Conservation (phyloP, 441 rosid species). For the Arabidopsis hybrid region DNA sequence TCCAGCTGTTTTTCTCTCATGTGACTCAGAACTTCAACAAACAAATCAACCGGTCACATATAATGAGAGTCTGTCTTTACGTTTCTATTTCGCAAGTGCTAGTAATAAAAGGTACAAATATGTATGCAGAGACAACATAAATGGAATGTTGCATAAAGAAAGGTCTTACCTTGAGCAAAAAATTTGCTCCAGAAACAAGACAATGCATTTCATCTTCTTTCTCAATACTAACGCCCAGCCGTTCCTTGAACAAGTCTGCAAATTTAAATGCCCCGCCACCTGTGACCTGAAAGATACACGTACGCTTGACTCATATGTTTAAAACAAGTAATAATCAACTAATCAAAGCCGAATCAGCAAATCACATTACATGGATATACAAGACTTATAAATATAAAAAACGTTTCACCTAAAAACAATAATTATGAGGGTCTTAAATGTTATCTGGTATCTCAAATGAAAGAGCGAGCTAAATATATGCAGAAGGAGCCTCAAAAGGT, state of each 20-base stretch:
- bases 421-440: background rate
- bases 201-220: constrained; percentile 99
- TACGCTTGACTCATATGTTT: constrained; percentile 5
- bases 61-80: background rate
- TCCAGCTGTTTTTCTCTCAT: constrained; percentile 16
- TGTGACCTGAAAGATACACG: constrained; percentile 66
- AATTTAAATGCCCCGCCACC: constrained; percentile 99
- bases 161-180: constrained; percentile 84
- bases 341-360: constrained; percentile 7
- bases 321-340: constrained; percentile 18
- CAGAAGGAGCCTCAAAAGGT: background rate
- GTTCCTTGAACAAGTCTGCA: constrained; percentile 94
- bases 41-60: background rate
- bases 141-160: constrained; percentile 16
- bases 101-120: constrained; percentile 3
- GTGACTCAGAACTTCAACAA: background rate
- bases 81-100: constrained; percentile 18
- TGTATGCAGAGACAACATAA: constrained; percentile 18
- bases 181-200: constrained; percentile 98
- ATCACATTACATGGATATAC: constrained; percentile 20
- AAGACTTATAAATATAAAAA: background rate
- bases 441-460: background rate
- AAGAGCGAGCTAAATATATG: background rate
- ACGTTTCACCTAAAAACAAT: constrained; percentile 2
- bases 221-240: constrained; percentile 93